Conservation (phyloP, 768 basidiomycete species). For the Rubroboletus satanas region DNA sequence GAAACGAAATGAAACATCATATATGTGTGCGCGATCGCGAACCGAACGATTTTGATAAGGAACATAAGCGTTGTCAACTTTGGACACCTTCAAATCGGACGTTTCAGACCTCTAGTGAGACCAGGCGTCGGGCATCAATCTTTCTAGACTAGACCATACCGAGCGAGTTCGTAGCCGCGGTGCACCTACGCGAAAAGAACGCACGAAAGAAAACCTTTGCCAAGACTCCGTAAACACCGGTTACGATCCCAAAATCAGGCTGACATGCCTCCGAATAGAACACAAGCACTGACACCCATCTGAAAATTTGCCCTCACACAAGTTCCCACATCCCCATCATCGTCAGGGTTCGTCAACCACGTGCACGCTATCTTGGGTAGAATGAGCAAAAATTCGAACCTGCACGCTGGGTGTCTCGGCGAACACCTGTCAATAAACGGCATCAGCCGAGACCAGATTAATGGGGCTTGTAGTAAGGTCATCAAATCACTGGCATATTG, state of each 20-base stretch:
- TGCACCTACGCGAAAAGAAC: slow-evolving; percentile 10
- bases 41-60: background rate
- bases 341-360: slow-evolving; percentile 4
- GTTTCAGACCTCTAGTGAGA: slow-evolving; percentile 7
- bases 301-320: background rate
- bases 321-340: slow-evolving; percentile 6
- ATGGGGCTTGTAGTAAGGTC: background rate
- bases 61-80: background rate
- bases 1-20: slow-evolving; percentile 44
- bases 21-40: slow-evolving; percentile 8
- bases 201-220: background rate
- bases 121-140: background rate
- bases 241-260: background rate
- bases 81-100: background rate
- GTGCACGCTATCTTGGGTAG: background rate
- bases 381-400: background rate
- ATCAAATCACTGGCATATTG: background rate
- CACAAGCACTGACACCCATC: background rate
- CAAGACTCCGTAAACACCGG: slow-evolving; percentile 16
- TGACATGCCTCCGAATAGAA: slow-evolving; percentile 2
- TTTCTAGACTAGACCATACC: slow-evolving; percentile 13
- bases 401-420: background rate
- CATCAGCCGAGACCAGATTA: background rate
- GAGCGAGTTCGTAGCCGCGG: slow-evolving; percentile 3
- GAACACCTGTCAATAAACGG: slow-evolving; percentile 9